These are phyloP conservation scores for Mangifera indica DNA, from an alignment of 345 rosid species.

Conservation along the genomic window DNA sequence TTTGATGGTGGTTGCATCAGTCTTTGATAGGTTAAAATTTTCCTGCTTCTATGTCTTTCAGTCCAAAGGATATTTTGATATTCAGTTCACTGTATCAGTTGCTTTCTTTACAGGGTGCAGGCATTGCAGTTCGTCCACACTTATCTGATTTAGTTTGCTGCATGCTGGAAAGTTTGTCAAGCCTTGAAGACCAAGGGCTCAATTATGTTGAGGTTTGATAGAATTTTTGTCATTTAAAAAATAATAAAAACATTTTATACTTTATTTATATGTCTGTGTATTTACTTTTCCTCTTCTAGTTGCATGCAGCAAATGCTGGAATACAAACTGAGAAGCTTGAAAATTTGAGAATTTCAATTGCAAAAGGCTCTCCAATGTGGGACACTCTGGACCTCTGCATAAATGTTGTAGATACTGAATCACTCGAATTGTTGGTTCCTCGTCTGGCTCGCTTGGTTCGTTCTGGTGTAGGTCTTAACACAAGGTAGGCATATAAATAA, in stretches of 20 bases:
- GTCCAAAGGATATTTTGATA: background rate
- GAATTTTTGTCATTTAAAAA: conserved; percentile 17
- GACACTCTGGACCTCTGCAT: conserved; percentile 96
- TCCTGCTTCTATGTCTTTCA: background rate
- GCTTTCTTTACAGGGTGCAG: conserved; percentile 67
- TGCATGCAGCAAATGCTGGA: conserved; percentile 97
- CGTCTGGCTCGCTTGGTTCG: conserved; percentile 84
- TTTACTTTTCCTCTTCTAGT: conserved; percentile 43
- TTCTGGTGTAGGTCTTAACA: conserved; percentile 92
- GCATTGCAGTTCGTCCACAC: conserved; percentile 85
- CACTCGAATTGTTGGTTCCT: conserved; percentile 76
- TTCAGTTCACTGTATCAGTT: conserved; percentile 10
- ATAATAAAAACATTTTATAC: background rate
- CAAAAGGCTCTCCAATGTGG: conserved; percentile 99
- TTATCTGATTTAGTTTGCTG: conserved; percentile 87
- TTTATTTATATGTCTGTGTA: conserved; percentile 13
- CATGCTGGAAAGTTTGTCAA: conserved; percentile 98
- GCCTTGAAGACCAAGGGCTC: conserved; percentile 97
- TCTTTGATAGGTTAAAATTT: background rate
- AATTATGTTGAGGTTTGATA: conserved; percentile 87
- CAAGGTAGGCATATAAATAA: conserved; percentile 56
- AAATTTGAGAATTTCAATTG: conserved; percentile 83
- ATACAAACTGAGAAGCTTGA: conserved; percentile 92
- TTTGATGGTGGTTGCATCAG: background rate
- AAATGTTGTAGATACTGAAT: conserved; percentile 64